Percentiles rank a stretch among this genome's conserved stretches.
These are phyloP conservation scores for Strombidium stylifer DNA, from an alignment of 73 alveolate genomes.

Conservation along the genomic window DNA sequence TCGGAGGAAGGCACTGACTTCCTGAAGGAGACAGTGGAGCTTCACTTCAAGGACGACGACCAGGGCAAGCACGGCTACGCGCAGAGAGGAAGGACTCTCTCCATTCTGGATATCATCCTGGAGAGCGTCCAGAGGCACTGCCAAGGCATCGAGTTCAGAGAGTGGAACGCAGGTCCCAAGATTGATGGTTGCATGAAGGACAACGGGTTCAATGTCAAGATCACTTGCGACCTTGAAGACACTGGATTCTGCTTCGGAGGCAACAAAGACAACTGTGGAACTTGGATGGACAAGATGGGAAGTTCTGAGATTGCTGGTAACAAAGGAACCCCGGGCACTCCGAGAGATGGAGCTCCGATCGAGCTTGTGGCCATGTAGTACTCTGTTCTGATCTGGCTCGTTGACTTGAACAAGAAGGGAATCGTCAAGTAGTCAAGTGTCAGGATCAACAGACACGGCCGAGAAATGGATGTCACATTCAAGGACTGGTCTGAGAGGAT, in stretches of 20 bases:
- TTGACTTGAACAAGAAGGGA: conserved; percentile 59
- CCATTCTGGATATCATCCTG: conserved; percentile 32
- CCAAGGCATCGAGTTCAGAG: conserved; percentile 84
- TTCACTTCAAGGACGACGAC: conserved; percentile 38
- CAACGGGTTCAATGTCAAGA: conserved; percentile 94
- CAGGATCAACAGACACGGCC: no score
- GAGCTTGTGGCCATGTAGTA: conserved; percentile 89
- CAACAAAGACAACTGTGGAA: conserved; percentile 93
- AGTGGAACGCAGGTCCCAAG: conserved; percentile 97
- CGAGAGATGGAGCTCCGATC: conserved; percentile 98
- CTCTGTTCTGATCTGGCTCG: conserved; percentile 72
- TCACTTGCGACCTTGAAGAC: conserved; percentile 71
- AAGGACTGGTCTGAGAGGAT: conserved; percentile 78
- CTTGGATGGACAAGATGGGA: conserved; percentile 99
- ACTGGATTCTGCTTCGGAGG: conserved; percentile 98
- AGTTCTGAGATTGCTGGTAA: conserved; percentile 87
- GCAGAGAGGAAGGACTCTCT: neutral
- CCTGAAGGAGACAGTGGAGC: conserved; percentile 14
- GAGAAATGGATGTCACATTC: no score
- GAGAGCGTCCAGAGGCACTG: conserved; percentile 48
- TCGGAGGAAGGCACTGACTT: conserved; percentile 33
- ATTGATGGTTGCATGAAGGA: conserved; percentile 90
- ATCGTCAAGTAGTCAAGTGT: conserved; percentile 59
- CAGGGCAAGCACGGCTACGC: conserved; percentile 4
- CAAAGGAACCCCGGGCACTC: conserved; percentile 96